phyloP scores from a whole-genome alignment of 192 early-diverging fungal genomes.

The Ramicandelaber brevisporus region DNA sequence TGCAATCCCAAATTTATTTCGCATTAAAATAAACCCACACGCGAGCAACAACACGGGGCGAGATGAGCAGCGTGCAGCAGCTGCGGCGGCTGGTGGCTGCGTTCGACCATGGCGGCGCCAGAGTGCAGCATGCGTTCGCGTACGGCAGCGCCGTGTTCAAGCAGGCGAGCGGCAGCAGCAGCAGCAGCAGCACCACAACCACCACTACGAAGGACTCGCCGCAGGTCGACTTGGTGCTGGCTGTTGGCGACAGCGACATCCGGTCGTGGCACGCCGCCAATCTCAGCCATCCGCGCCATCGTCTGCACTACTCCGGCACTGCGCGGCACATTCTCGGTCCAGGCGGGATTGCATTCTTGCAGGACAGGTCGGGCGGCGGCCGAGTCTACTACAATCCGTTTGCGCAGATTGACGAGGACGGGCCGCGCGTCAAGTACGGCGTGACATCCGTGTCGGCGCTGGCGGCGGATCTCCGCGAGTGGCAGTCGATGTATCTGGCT shows the following conservation, averaged over 20 bases:
- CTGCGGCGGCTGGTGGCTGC: too few species aligned
- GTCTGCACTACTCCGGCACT: slow-evolving; percentile 72
- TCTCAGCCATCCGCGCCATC: slow-evolving; percentile 73
- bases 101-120: too few species aligned
- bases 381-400: slow-evolving; percentile 95
- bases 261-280: slow-evolving; percentile 99
- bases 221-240: slow-evolving; percentile 92
- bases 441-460: slow-evolving; percentile 79
- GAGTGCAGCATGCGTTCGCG: slow-evolving; percentile 66
- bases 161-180: slow-evolving; percentile 50
- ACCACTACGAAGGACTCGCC: slow-evolving; percentile 17
- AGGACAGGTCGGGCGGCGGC: slow-evolving; percentile 69
- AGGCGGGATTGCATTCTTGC: slow-evolving; percentile 35
- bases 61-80: too few species aligned
- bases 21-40: too few species aligned
- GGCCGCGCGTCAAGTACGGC: slow-evolving; percentile 80
- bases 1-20: too few species aligned
- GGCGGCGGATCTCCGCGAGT: slow-evolving; percentile 69
- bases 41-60: too few species aligned
- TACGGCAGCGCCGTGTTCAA: slow-evolving; percentile 90
- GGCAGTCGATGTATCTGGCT: slow-evolving; percentile 87
- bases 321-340: slow-evolving; percentile 49
- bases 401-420: slow-evolving; percentile 63
- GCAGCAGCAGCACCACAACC: slow-evolving; percentile 6
- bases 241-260: slow-evolving; percentile 77